Conservation (phyloP, 2,329 filamentous ascomycete species). For the Graphiopsis chlorocephala region DNA sequence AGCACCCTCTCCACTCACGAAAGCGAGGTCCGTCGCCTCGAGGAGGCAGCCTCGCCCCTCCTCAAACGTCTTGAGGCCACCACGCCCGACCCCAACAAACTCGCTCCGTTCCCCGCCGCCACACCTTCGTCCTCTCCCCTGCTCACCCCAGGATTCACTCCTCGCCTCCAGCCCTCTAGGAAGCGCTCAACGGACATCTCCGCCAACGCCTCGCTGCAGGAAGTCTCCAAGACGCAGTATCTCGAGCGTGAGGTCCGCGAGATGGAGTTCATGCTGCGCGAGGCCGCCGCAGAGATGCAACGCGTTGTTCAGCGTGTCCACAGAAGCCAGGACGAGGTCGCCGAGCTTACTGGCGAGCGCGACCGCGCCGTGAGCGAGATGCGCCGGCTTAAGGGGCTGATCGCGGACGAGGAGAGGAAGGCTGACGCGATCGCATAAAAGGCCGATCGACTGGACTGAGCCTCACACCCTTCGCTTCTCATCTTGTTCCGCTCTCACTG, state of each 20-base stretch:
- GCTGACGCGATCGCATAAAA: slow-evolving; percentile 5
- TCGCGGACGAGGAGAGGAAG: slow-evolving; percentile 56
- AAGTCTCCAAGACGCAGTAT: slow-evolving; percentile 69
- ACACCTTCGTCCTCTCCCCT: slow-evolving; percentile 4
- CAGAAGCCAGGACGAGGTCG: slow-evolving; percentile 76
- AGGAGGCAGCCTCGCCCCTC: slow-evolving; percentile 73
- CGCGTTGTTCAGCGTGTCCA: slow-evolving; percentile 82
- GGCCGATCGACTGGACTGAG: not conserved
- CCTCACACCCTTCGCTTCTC: not conserved
- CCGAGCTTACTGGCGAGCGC: slow-evolving; percentile 70
- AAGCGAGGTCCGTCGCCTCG: slow-evolving; percentile 73
- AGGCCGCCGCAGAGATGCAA: slow-evolving; percentile 79
- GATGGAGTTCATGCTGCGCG: slow-evolving; percentile 74
- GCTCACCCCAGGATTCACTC: slow-evolving; percentile 33
- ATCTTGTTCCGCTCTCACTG: not conserved
- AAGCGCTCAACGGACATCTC: slow-evolving; percentile 53
- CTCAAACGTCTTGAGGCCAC: slow-evolving; percentile 61
- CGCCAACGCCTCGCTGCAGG: slow-evolving; percentile 50
- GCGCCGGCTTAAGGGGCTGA: slow-evolving; percentile 63
- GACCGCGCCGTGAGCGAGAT: slow-evolving; percentile 73
- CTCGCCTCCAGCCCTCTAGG: slow-evolving; percentile 55
- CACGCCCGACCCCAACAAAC: slow-evolving; percentile 46
- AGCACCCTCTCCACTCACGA: slow-evolving; percentile 80
- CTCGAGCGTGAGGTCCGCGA: slow-evolving; percentile 78
- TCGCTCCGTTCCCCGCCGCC: slow-evolving; percentile 29